A percentile compares a stretch with the other conserved stretches of the same genome.
Evolutionary conservation across 1,139 yeast genomes (phyloP).

Genomic region (Magnusiomyces clavatus): DNA sequence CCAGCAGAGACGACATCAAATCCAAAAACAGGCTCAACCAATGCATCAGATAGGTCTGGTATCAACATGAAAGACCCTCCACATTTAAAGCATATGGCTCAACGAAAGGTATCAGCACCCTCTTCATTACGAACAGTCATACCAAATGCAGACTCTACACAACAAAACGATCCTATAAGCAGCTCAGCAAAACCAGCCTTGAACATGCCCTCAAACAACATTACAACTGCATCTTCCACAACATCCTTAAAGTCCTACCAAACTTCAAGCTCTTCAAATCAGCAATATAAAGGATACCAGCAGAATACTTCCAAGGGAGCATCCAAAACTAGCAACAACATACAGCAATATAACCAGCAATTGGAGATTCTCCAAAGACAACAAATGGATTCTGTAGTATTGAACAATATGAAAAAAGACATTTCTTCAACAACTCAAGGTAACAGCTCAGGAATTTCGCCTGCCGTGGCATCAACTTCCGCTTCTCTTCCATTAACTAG

Average conservation of each 20-base stretch:
- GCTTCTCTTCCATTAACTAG: not conserved
- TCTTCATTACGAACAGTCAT: not conserved
- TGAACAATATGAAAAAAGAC: not conserved
- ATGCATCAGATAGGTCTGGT: too few relatives aligned
- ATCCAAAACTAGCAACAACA: conserved; percentile 7
- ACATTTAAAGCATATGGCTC: conserved; percentile 1
- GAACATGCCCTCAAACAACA: too few relatives aligned
- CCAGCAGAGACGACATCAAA: too few relatives aligned
- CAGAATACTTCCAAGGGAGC: too few relatives aligned
- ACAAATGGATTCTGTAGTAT: conserved; percentile 1
- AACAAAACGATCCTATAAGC: too few relatives aligned
- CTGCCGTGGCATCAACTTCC: not conserved
- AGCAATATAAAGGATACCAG: too few relatives aligned
- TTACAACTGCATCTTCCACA: not conserved
- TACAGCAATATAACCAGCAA: conserved; percentile 10
- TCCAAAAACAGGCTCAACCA: too few relatives aligned
- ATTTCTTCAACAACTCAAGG: too few relatives aligned
- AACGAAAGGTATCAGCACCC: conserved; percentile 1
- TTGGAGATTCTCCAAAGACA: conserved; percentile 11
- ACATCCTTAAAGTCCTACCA: too few relatives aligned
- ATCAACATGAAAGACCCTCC: not conserved
- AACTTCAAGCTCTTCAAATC: too few relatives aligned
- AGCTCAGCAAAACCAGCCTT: too few relatives aligned
- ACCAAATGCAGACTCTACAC: not conserved
- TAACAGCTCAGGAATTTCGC: not conserved